Evolutionary conservation across 1,284 basidiomycete genomes (phyloP).

Genomic region (Puccinia novopanici): DNA sequence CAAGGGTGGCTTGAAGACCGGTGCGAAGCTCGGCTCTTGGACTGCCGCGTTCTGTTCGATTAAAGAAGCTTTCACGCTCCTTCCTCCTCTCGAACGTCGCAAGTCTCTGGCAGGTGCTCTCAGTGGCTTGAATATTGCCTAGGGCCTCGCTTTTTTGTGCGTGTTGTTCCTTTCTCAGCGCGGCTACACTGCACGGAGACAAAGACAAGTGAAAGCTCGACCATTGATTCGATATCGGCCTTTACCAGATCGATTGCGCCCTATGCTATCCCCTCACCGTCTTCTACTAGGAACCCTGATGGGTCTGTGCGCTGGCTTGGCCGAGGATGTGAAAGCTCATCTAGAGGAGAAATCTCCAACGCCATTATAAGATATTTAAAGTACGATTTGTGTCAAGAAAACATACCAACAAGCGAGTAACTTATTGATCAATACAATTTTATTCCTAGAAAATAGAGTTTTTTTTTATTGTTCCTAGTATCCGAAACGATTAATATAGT

Average conservation of each 20-base stretch:
- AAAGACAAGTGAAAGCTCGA: neutral
- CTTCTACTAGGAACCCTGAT: conserved; percentile 29
- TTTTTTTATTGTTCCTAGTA: neutral
- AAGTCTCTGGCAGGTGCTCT: conserved; percentile 21
- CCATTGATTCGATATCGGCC: neutral
- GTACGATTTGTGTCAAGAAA: neutral
- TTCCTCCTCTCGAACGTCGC: neutral
- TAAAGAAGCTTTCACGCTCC: conserved; percentile 25
- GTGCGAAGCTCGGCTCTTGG: conserved; percentile 14
- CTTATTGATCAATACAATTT: neutral
- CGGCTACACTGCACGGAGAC: too few relatives aligned
- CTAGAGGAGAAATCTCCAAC: neutral
- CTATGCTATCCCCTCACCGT: conserved; percentile 25
- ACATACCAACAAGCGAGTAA: neutral
- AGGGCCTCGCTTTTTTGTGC: conserved; percentile 32
- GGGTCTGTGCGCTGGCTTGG: conserved; percentile 34
- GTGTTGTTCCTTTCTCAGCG: neutral
- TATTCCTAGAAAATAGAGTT: neutral
- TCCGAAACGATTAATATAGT: neutral
- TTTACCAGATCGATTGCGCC: conserved; percentile 31
- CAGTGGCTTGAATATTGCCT: conserved; percentile 25
- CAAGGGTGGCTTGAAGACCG: conserved; percentile 41
- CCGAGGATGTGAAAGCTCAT: conserved; percentile 34
- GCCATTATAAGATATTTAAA: neutral
- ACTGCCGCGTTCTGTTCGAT: conserved; percentile 32